Evolutionary conservation across 2,329 filamentous ascomycete genomes (phyloP).

Genomic region (Colletotrichum caudatum): DNA sequence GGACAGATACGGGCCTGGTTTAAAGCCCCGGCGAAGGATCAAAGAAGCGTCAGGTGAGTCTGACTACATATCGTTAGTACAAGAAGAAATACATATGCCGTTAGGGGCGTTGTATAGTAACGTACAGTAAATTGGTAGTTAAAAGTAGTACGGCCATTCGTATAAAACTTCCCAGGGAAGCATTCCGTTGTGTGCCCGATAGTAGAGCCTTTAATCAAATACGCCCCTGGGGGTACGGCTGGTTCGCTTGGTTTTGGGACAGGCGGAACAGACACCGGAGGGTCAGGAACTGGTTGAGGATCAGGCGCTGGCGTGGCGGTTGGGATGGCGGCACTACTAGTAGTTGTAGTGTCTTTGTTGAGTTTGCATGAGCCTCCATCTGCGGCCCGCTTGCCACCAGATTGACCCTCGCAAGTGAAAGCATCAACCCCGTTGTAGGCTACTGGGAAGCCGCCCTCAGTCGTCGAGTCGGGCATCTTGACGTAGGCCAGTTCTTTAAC

Average conservation of each 20-base stretch:
- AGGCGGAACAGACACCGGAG: no score
- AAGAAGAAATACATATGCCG: no score
- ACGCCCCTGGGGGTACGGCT: neutral
- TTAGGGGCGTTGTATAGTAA: fast-evolving
- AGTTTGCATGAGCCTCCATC: neutral
- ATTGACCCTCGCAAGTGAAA: neutral
- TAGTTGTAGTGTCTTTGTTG: neutral
- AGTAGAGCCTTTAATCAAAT: neutral
- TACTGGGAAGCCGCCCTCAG: neutral
- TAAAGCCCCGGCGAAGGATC: neutral
- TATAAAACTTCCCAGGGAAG: neutral
- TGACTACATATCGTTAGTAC: neutral
- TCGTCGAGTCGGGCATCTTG: no score
- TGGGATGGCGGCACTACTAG: neutral
- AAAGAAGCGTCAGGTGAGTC: neutral
- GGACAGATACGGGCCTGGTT: neutral
- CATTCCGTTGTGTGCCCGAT: neutral
- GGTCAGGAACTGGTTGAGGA: neutral
- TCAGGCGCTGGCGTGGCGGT: neutral
- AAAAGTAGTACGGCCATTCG: neutral
- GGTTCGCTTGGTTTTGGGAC: fast-evolving
- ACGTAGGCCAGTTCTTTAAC: neutral
- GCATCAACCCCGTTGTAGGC: neutral
- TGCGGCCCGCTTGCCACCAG: neutral
- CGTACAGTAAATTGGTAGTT: neutral